A percentile compares a stretch with the other conserved stretches of the same genome.
These are phyloP conservation scores for Paramyrothecium roridum DNA, from an alignment of 2,329 filamentous ascomycete species.

Conservation along the genomic window DNA sequence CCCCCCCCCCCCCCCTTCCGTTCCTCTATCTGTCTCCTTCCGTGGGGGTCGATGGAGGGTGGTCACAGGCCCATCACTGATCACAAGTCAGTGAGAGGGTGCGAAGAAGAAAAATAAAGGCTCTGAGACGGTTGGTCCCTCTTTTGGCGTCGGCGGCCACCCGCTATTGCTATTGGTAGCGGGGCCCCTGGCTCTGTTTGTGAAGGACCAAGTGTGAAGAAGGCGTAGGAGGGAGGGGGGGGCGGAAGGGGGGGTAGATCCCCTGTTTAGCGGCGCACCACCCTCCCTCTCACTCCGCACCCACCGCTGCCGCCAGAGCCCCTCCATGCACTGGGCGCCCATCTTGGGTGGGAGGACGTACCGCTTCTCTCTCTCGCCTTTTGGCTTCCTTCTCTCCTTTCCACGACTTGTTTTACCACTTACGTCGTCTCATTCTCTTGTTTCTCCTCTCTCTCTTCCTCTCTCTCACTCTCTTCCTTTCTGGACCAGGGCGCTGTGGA, in stretches of 20 bases:
- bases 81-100: background rate
- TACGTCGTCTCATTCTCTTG: conserved; percentile 1
- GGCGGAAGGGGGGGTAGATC: background rate
- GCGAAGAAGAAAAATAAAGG: background rate
- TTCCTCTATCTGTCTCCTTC: too few species aligned
- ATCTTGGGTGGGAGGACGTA: too few species aligned
- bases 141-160: background rate
- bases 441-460: conserved; percentile 1
- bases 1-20: too few species aligned
- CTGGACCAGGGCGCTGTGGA: too few species aligned
- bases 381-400: too few species aligned
- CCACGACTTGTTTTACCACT: background rate
- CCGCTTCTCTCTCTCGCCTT: too few species aligned
- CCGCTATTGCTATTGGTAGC: background rate
- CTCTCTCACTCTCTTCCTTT: background rate
- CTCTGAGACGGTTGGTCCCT: background rate
- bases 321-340: background rate
- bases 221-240: background rate
- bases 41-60: background rate
- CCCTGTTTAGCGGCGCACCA: background rate
- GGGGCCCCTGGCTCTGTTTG: background rate
- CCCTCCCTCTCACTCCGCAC: background rate
- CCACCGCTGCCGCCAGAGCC: background rate
- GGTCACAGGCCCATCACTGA: background rate
- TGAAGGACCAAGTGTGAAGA: background rate